Evolutionary conservation across 345 rosid species (phyloP).

Genomic region (Carallia brachiata): DNA sequence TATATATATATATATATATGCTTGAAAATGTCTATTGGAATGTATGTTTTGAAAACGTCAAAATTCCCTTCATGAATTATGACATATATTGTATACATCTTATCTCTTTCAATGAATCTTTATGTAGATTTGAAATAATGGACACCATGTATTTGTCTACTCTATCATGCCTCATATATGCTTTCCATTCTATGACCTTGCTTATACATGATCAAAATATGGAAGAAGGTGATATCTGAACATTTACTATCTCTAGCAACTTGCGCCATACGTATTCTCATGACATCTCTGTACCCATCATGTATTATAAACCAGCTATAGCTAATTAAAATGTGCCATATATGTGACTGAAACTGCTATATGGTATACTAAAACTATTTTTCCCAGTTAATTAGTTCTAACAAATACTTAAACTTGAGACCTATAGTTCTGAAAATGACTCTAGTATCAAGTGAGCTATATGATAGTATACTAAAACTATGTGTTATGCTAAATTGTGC

Average conservation of each 20-base stretch:
- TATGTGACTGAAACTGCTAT: background rate
- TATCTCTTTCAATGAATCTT: background rate
- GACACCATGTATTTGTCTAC: background rate
- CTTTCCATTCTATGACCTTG: background rate
- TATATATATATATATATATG: too few relatives aligned
- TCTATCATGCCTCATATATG: background rate
- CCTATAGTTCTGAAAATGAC: too few relatives aligned
- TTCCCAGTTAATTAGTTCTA: too few relatives aligned
- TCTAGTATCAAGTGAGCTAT: too few relatives aligned
- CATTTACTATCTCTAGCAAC: conserved; percentile 1
- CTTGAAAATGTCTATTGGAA: too few relatives aligned
- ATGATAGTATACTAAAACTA: too few relatives aligned
- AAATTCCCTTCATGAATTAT: background rate
- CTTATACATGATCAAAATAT: background rate
- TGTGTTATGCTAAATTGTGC: too few relatives aligned
- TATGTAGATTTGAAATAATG: background rate
- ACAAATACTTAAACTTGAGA: too few relatives aligned
- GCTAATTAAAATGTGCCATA: background rate
- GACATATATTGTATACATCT: background rate
- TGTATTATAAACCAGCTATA: background rate
- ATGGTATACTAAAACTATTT: too few relatives aligned
- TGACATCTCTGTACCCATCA: background rate
- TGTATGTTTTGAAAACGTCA: background rate
- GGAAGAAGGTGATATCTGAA: background rate
- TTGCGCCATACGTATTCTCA: background rate